Conservation (phyloP, 2,329 filamentous ascomycete genomes). For the Pyricularia pennisetigena region DNA sequence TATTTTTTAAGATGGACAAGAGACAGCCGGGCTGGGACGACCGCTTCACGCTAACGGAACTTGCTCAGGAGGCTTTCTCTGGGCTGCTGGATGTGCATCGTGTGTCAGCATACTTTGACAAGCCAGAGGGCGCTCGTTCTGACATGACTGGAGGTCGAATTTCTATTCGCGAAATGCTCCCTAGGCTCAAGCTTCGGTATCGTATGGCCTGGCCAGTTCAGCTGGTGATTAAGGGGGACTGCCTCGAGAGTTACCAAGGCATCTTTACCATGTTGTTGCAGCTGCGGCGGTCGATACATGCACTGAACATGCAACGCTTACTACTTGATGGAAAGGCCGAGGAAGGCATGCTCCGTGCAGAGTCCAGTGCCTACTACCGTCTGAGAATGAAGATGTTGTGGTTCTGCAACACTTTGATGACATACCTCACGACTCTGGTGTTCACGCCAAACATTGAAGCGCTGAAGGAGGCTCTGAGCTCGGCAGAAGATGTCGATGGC, state of each 20-base stretch:
- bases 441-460: conserved; percentile 48
- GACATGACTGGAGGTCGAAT: neutral
- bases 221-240: conserved; percentile 62
- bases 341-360: conserved; percentile 23
- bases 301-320: conserved; percentile 48
- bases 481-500: conserved; percentile 64
- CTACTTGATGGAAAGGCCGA: conserved; percentile 27
- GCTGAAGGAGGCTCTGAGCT: conserved; percentile 46
- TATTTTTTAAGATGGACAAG: conserved; percentile 69
- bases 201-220: conserved; percentile 55
- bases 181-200: conserved; percentile 57
- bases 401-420: conserved; percentile 66
- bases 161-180: conserved; percentile 52
- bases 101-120: conserved; percentile 47
- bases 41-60: conserved; percentile 68
- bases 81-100: conserved; percentile 47
- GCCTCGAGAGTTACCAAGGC: conserved; percentile 57
- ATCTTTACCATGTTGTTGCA: conserved; percentile 73
- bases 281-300: conserved; percentile 57
- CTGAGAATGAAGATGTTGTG: conserved; percentile 64
- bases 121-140: conserved; percentile 10
- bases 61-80: conserved; percentile 64
- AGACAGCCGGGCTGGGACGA: conserved; percentile 61
- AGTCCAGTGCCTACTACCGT: conserved; percentile 33
- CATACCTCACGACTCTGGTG: conserved; percentile 67